A percentile compares a stretch with the other conserved stretches of the same genome.
phyloP scores from a whole-genome alignment of 169 alveolate species.

The Plasmodium relictum region DNA sequence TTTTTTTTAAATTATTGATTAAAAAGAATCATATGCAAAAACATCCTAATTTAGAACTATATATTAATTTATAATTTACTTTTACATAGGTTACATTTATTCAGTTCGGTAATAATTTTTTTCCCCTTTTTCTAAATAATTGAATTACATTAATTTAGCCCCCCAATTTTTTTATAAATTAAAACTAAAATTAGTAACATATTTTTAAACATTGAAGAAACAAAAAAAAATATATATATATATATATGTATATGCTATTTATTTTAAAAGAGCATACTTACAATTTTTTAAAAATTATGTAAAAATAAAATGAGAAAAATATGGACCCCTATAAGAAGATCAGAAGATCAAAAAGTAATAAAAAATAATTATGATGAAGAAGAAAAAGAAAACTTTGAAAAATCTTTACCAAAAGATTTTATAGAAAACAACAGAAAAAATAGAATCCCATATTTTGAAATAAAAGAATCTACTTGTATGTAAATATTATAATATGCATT shows the following conservation, averaged over 20 bases:
- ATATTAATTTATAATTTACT: too few relatives aligned
- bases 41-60: background rate
- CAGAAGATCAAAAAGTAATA: slow-evolving; percentile 73
- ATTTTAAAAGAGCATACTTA: background rate
- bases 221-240: background rate
- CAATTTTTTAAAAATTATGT: slow-evolving; percentile 2
- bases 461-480: slow-evolving; percentile 70
- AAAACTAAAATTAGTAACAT: too few relatives aligned
- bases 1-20: too few relatives aligned
- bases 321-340: slow-evolving; percentile 79
- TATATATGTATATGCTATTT: background rate
- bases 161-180: too few relatives aligned
- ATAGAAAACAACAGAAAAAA: slow-evolving; percentile 76
- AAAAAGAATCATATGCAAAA: too few relatives aligned
- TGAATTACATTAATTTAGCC: too few relatives aligned
- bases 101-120: too few relatives aligned
- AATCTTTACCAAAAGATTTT: slow-evolving; percentile 65
- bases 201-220: too few relatives aligned
- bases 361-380: slow-evolving; percentile 75
- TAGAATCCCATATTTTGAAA: slow-evolving; percentile 71
- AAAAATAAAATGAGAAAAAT: slow-evolving; percentile 71
- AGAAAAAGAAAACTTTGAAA: slow-evolving; percentile 64
- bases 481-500: background rate
- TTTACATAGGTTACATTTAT: too few relatives aligned
- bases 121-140: too few relatives aligned